Evolutionary conservation across 345 rosid genomes (phyloP).

Genomic region (Brassica carinata): DNA sequence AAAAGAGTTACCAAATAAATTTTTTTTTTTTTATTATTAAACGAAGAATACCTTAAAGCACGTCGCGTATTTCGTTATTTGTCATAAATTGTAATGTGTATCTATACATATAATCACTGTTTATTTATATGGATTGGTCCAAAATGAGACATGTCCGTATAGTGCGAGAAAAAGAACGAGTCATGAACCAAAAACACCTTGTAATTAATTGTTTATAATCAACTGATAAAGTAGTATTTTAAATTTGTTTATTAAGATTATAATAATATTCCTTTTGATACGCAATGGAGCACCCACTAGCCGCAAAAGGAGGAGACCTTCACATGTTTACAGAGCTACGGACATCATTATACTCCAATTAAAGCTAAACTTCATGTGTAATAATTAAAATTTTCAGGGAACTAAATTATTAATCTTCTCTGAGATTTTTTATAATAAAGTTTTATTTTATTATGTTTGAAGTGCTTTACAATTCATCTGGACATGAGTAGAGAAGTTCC

Average conservation of each 20-base stretch:
- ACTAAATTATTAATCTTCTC: conserved; percentile 18
- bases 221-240: neutral
- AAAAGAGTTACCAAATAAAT: neutral
- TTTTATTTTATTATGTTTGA: conserved; percentile 8
- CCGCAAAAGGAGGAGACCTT: conserved; percentile 46
- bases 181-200: conserved; percentile 10
- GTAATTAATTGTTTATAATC: neutral
- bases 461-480: conserved; percentile 39
- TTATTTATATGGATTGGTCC: conserved; percentile 17
- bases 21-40: neutral
- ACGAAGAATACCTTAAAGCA: conserved; percentile 8
- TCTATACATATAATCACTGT: neutral
- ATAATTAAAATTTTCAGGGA: conserved; percentile 20
- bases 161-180: conserved; percentile 26
- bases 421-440: neutral
- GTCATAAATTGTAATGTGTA: neutral
- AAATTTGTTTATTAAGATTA: conserved; percentile 1
- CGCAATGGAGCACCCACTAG: conserved; percentile 47
- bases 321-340: conserved; percentile 46
- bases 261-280: conserved; percentile 35
- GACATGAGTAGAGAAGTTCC: conserved; percentile 35
- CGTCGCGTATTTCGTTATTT: neutral
- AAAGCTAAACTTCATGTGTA: conserved; percentile 44
- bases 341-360: conserved; percentile 49
- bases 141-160: conserved; percentile 20